Evolutionary conservation across 2,329 filamentous ascomycete genomes (phyloP).

Genomic region (Neonectria ditissima): DNA sequence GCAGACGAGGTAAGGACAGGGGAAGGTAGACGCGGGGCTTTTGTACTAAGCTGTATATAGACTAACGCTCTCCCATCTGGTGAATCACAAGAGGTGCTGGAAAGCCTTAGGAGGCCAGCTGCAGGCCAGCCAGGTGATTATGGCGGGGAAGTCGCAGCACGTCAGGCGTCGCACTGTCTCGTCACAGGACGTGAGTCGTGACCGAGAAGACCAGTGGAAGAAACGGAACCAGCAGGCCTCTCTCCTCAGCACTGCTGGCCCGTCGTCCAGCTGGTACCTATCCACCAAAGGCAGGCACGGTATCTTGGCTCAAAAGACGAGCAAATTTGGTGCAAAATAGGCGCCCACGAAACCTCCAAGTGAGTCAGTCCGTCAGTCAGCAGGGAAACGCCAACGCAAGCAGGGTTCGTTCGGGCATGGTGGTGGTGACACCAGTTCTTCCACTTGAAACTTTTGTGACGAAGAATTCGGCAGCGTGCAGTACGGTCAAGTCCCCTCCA

Average conservation of each 20-base stretch:
- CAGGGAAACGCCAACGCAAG: neutral
- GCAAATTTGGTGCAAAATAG: neutral
- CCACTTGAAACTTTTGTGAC: neutral
- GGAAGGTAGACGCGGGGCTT: constrained; percentile 42
- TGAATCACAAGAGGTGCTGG: constrained; percentile 45
- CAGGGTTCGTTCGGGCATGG: neutral
- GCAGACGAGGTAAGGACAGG: constrained; percentile 41
- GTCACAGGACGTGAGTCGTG: constrained; percentile 30
- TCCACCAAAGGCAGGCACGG: neutral
- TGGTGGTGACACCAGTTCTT: neutral
- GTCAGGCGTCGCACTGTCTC: constrained; percentile 43
- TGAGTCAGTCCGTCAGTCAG: neutral
- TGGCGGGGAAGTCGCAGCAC: constrained; percentile 40
- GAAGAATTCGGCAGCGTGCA: neutral
- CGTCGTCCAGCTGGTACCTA: neutral
- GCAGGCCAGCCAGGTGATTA: constrained; percentile 39
- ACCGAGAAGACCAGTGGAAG: constrained; percentile 3
- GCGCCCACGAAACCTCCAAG: neutral
- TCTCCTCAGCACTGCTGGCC: neutral
- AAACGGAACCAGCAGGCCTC: neutral
- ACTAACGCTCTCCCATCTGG: constrained; percentile 27
- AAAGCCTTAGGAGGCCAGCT: constrained; percentile 15
- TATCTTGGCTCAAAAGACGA: neutral
- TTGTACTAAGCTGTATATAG: constrained; percentile 30
- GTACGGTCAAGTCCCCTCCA: neutral